phyloP scores from a whole-genome alignment of 805 yeast species.

The Henningerozyma blattae region DNA sequence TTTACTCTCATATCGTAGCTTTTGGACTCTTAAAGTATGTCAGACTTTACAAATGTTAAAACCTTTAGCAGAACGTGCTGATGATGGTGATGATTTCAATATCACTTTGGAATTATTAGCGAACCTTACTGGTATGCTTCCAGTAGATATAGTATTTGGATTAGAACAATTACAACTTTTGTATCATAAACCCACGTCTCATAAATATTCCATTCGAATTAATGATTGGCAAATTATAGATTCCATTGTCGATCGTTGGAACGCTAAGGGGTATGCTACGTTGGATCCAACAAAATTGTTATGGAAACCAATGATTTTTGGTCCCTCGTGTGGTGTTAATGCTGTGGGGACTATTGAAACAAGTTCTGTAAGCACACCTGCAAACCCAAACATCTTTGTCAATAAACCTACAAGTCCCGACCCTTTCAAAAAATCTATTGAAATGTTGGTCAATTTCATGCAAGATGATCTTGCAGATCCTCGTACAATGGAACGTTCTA shows the following conservation, averaged over 20 bases:
- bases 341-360: conserved; percentile 27
- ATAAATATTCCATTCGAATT: conserved; percentile 44
- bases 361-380: conserved; percentile 6
- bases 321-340: conserved; percentile 79
- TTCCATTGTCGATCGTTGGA: conserved; percentile 38
- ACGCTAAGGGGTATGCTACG: conserved; percentile 36
- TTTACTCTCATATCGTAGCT: conserved; percentile 68
- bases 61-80: not conserved
- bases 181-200: conserved; percentile 23
- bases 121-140: conserved; percentile 69
- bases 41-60: conserved; percentile 18
- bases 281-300: conserved; percentile 44
- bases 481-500: conserved; percentile 45
- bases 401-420: conserved; percentile 15
- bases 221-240: conserved; percentile 28
- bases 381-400: not conserved
- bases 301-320: conserved; percentile 78
- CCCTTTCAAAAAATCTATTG: conserved; percentile 34
- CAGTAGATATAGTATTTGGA: conserved; percentile 79
- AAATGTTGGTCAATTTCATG: conserved; percentile 45
- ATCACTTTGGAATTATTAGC: conserved; percentile 53
- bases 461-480: conserved; percentile 60
- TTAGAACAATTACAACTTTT: conserved; percentile 66
- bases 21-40: conserved; percentile 68
- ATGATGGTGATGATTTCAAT: conserved; percentile 2